Conservation (phyloP, 352 stramenopile species). For the Pythium grandisporangium region DNA sequence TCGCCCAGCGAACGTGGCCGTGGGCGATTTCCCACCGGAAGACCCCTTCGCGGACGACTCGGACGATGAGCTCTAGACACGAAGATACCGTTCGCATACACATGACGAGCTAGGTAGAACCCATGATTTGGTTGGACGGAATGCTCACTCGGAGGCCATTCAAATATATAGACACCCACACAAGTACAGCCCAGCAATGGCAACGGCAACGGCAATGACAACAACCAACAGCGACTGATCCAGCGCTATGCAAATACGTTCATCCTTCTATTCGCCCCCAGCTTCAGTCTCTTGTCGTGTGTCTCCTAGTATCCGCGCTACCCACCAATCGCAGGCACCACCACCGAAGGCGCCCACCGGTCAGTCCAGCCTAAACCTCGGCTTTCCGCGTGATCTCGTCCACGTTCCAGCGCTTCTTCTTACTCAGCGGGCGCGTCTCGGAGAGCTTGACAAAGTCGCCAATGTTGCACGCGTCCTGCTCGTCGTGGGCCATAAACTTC, state of each 20-base stretch:
- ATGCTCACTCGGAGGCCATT: too few relatives aligned
- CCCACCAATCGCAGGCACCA: too few relatives aligned
- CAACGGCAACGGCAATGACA: not conserved
- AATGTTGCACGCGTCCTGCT: conserved; percentile 90
- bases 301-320: not conserved
- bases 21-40: conserved; percentile 89
- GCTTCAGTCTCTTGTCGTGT: not conserved
- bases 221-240: too few relatives aligned
- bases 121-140: not conserved
- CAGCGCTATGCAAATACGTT: too few relatives aligned
- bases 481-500: conserved; percentile 98
- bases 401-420: conserved; percentile 86
- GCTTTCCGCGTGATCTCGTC: conserved; percentile 85
- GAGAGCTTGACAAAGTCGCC: conserved; percentile 81
- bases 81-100: not conserved
- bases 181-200: too few relatives aligned
- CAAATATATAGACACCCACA: too few relatives aligned
- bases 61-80: conserved; percentile 71
- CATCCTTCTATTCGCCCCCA: not conserved
- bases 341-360: too few relatives aligned
- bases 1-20: conserved; percentile 89
- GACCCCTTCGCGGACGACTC: conserved; percentile 72
- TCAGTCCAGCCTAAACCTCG: conserved; percentile 63
- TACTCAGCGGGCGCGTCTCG: conserved; percentile 69
- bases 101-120: not conserved